A percentile compares a stretch with the other conserved stretches of the same genome.
phyloP scores from a whole-genome alignment of 805 yeast species.

The Candida odintsovae region DNA sequence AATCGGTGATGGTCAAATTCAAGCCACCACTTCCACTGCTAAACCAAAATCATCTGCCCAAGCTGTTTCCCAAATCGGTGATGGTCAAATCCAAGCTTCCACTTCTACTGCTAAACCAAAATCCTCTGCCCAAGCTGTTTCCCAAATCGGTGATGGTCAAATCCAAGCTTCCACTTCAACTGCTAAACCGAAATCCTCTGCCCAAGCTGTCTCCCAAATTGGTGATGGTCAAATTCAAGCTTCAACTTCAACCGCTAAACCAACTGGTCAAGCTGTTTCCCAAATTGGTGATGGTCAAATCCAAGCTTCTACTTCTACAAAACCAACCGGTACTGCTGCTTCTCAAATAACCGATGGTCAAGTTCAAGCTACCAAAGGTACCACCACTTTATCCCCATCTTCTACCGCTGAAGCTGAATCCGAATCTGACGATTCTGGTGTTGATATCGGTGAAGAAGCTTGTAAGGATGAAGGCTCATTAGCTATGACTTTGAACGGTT shows the following conservation, averaged over 20 bases:
- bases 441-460: not conserved
- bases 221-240: slow-evolving; percentile 5
- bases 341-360: slow-evolving; percentile 1
- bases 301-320: slow-evolving; percentile 25
- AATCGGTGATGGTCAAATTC: slow-evolving; percentile 48
- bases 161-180: slow-evolving; percentile 6
- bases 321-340: slow-evolving; percentile 2
- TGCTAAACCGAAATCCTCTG: not conserved
- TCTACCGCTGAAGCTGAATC: not conserved
- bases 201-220: slow-evolving; percentile 2
- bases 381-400: not conserved
- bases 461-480: slow-evolving; percentile 4
- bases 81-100: slow-evolving; percentile 10
- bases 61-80: slow-evolving; percentile 17
- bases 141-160: slow-evolving; percentile 17
- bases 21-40: slow-evolving; percentile 35
- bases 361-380: not conserved
- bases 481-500: slow-evolving; percentile 1
- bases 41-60: slow-evolving; percentile 28
- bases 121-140: slow-evolving; percentile 22
- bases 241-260: not conserved
- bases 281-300: slow-evolving; percentile 15
- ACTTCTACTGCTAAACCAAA: slow-evolving; percentile 10
- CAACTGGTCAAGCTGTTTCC: not conserved
- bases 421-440: not conserved